Conservation (phyloP, 148 eudicot genomes). For the Vaccinium macrocarpon region DNA sequence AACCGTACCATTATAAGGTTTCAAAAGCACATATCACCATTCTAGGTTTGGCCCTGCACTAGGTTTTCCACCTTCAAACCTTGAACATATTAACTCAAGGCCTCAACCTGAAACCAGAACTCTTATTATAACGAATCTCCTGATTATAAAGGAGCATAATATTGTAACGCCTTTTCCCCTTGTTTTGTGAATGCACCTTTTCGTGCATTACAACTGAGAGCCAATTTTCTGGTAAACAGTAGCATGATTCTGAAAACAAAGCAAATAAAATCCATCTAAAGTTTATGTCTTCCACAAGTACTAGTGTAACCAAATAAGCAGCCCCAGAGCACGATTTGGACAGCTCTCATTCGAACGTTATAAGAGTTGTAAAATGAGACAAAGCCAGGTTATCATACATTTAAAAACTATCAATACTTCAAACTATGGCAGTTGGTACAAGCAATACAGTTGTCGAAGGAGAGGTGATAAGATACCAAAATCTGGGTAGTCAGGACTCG, state of each 20-base stretch:
- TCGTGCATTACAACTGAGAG: too few species aligned
- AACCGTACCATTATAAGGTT: not conserved
- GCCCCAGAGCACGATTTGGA: not conserved
- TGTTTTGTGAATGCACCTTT: too few species aligned
- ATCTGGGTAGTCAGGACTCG: not conserved
- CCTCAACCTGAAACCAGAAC: not conserved
- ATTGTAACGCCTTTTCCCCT: too few species aligned
- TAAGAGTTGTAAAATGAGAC: not conserved
- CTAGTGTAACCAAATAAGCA: not conserved
- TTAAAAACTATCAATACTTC: not conserved
- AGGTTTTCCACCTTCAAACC: not conserved
- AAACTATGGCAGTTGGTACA: constrained; percentile 1
- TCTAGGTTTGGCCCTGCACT: not conserved
- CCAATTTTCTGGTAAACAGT: not conserved
- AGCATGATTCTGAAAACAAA: not conserved
- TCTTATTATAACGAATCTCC: too few species aligned
- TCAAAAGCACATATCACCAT: not conserved
- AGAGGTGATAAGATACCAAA: not conserved
- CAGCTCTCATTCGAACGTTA: not conserved
- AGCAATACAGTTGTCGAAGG: not conserved
- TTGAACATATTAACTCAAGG: not conserved
- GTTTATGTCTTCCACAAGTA: not conserved
- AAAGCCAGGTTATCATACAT: not conserved
- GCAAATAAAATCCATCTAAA: not conserved
- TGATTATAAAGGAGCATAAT: too few species aligned